Base-by-base conservation (phyloP, 768 basidiomycete species). In the Suillus subaureus region DNA sequence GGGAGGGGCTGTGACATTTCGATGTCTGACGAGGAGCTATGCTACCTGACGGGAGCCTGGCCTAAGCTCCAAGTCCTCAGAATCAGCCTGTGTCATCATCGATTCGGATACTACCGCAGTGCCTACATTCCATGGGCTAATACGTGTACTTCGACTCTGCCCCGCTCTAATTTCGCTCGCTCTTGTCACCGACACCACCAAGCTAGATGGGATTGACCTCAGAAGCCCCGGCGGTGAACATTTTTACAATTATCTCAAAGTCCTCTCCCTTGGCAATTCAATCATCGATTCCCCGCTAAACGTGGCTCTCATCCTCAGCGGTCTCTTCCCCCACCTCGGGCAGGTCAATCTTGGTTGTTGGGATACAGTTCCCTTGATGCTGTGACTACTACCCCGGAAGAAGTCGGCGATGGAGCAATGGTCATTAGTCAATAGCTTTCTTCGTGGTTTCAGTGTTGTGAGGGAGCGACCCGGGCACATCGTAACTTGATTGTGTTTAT, bases 241-340 rank as follows among this genome's bases (percentile, higher is more conserved):
- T 0, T 42, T 40, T 3, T 12, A 15, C 33, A 11, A 5, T 23
- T 13, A 55, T 7, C 15, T 37, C n/a, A 43, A 5, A 33, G 5
- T 12, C 0, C 69, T 74, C 9, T 63, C 61, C 21, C 61, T 74
- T 0, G 74, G 73, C 7, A 76, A 74, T 15, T 70, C 74, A 0
- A 63, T 65, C 1, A 63, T 74, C 23, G 18, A n/a, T 13, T 62
- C 65, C 0, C 74, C 71, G 2, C 2, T n/a, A 15, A 13, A 55
- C 1, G 66, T 74, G 18, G 69, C 74, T 0, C 47, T 51, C 16
- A 11, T 65, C 0, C 31, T 74, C 23, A 64, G 42, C 28, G 1
- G 0, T 3, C 65, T 76, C 51, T 76, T 60, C 37, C 74, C 73
- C 2, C 45, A 61, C 23, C 28, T 76, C 28, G 60, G 60, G 42